Evolutionary conservation across 2,329 filamentous ascomycete genomes (phyloP).

Genomic region (Leptographium lundbergii): DNA sequence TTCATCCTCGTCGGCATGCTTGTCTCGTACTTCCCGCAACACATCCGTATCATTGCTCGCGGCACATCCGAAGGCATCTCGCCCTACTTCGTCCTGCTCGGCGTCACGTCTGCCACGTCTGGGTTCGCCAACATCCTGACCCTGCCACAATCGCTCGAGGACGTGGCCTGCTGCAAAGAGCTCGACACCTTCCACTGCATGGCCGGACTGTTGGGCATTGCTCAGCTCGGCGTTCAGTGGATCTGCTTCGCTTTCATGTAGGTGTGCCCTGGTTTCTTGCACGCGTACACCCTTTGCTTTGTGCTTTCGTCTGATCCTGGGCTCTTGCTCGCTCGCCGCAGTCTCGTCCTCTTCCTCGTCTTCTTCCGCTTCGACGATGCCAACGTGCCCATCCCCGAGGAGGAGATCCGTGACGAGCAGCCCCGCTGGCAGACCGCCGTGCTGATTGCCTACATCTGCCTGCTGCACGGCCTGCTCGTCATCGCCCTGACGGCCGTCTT

Average conservation of each 20-base stretch:
- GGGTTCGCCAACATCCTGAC: conserved; percentile 88
- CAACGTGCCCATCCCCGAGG: conserved; percentile 34
- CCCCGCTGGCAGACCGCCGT: conserved; percentile 70
- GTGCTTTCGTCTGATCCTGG: background rate
- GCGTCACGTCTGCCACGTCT: conserved; percentile 76
- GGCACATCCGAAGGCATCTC: conserved; percentile 88
- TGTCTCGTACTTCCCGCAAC: conserved; percentile 88
- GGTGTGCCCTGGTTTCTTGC: conserved; percentile 19
- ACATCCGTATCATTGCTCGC: conserved; percentile 77
- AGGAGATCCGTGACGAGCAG: conserved; percentile 32
- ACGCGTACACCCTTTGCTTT: too few relatives aligned
- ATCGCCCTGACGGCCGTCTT: conserved; percentile 59
- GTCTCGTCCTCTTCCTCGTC: conserved; percentile 82
- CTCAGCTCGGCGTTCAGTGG: conserved; percentile 87
- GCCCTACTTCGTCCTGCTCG: conserved; percentile 89
- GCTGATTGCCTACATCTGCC: conserved; percentile 56
- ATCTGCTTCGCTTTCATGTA: conserved; percentile 86
- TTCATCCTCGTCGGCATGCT: conserved; percentile 79
- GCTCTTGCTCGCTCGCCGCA: conserved; percentile 23
- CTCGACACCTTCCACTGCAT: conserved; percentile 73
- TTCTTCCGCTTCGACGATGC: conserved; percentile 66
- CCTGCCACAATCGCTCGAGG: conserved; percentile 67
- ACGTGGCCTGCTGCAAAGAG: conserved; percentile 76
- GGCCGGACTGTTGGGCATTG: conserved; percentile 75
- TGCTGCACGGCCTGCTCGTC: conserved; percentile 62